Base-by-base conservation (phyloP, 495 filamentous ascomycete species). In the Daldinia caldariorum region DNA sequence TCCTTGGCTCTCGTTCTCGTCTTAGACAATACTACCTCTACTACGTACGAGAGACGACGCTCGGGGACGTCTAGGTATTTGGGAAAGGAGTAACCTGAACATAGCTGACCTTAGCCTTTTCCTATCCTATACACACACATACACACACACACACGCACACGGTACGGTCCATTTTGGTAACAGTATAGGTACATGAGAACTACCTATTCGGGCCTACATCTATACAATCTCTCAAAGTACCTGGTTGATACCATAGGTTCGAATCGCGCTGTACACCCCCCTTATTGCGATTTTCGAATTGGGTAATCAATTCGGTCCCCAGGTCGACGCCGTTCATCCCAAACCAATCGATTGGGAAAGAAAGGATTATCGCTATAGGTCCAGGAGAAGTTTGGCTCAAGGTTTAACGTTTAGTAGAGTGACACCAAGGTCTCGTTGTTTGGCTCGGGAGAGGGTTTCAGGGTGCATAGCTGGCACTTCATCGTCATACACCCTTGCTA, bases 401-500 rank as follows among this genome's bases (percentile, higher is more conserved):
- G 60, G 64, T 56, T 64, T 56, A 56, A 61, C 68, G 43, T 66
- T 72, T 72, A 72, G 59, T 68, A 68, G 58, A 68, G 70, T 72
- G 57, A 72, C 65, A 68, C 70, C 65, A 38, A 53, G 39, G 60
- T 56, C 56, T 65, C n/a, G 60, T 61, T 65, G 70, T 65, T 61
- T 72, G 70, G 70, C 57, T 58, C 56, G 61, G 65, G 45, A 68
- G 57, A 57, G 65, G 50, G 56, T 51, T 65, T 72, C 41, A 51
- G 64, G 61, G 66, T 68, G 62, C 69, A 63, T 72, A 66, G 66
- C 58, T 71, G 71, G 74, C 71, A 76, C 37, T 68, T 74, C 66
- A 76, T 74, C 74, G 66, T 59, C 74, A 12, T 64, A 76, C 72
- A 70, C 73, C 75, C 75, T 68, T 77, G 72, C 59, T 68, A 58